A percentile compares a stretch with the other conserved stretches of the same genome.
These are phyloP conservation scores for Yamadazyma dushanensis DNA, from an alignment of 1,139 yeast species.

Conservation along the genomic window DNA sequence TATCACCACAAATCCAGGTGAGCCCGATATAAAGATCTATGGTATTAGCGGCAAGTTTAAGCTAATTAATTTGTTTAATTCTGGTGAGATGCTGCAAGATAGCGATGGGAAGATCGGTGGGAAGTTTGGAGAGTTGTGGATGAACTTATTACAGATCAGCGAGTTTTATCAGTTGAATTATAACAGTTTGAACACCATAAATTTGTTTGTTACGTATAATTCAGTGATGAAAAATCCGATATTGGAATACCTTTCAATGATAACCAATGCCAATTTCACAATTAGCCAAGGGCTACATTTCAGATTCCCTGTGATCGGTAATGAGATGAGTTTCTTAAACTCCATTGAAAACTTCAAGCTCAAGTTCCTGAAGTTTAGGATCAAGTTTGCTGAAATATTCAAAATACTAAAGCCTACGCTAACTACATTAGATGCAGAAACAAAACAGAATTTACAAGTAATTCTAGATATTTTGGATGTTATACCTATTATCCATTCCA, in stretches of 20 bases:
- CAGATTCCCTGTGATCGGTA: slow-evolving; percentile 69
- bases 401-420: slow-evolving; percentile 56
- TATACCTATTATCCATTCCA: slow-evolving; percentile 58
- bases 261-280: slow-evolving; percentile 71
- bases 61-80: slow-evolving; percentile 67
- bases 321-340: slow-evolving; percentile 65
- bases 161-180: slow-evolving; percentile 35
- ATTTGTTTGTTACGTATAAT: slow-evolving; percentile 66
- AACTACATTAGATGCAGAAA: slow-evolving; percentile 28
- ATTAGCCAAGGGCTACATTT: slow-evolving; percentile 72
- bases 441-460: slow-evolving; percentile 34
- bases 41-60: slow-evolving; percentile 77
- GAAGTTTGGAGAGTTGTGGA: slow-evolving; percentile 75
- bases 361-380: slow-evolving; percentile 61
- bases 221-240: slow-evolving; percentile 67
- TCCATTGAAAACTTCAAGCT: slow-evolving; percentile 60
- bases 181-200: slow-evolving; percentile 40
- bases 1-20: slow-evolving; percentile 32
- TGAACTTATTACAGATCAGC: slow-evolving; percentile 69
- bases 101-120: slow-evolving; percentile 38
- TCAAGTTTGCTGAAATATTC: slow-evolving; percentile 67
- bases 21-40: slow-evolving; percentile 50
- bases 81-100: slow-evolving; percentile 42
- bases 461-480: slow-evolving; percentile 63
- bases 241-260: slow-evolving; percentile 65